Evolutionary conservation across 2,329 filamentous ascomycete genomes (phyloP).

Genomic region (Pseudogymnoascus destructans): DNA sequence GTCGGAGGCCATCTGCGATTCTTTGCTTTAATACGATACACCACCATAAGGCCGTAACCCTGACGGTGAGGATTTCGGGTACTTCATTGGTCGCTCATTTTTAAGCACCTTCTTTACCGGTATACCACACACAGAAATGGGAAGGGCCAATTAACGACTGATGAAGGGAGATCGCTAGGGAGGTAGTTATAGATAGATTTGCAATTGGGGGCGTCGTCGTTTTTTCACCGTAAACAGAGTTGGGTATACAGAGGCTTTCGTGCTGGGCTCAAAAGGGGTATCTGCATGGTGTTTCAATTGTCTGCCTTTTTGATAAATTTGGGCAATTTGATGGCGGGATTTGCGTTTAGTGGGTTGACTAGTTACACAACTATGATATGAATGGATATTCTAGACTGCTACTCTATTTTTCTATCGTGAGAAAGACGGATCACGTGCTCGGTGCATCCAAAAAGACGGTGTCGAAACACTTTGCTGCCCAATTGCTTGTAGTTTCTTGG

Average conservation of each 20-base stretch:
- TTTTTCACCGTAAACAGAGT: conserved; percentile 2
- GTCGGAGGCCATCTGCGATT: conserved; percentile 2
- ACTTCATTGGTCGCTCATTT: conserved; percentile 3
- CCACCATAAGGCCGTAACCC: not conserved
- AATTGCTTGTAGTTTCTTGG: not conserved
- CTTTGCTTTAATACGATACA: conserved; percentile 8
- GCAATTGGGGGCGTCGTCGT: not conserved
- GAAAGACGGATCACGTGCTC: too few species aligned
- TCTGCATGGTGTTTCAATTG: conserved; percentile 2
- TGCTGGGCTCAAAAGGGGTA: conserved; percentile 4
- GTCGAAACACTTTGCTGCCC: too few species aligned
- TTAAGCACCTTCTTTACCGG: not conserved
- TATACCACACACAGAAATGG: conserved; percentile 1
- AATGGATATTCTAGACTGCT: conserved; percentile 7
- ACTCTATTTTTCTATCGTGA: not conserved
- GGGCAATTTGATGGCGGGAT: conserved; percentile 4
- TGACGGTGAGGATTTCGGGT: not conserved
- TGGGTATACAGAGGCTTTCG: conserved; percentile 7
- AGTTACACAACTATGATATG: conserved; percentile 6
- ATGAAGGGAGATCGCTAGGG: conserved; percentile 1
- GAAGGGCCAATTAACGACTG: conserved; percentile 5
- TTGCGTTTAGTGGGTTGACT: not conserved
- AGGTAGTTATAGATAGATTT: conserved; percentile 7
- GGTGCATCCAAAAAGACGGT: too few species aligned
- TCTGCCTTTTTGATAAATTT: conserved; percentile 2